Evolutionary conservation across 768 basidiomycete species (phyloP), one percentile per base, ranked within the genome.

Genomic region (Leucogyrophana mollusca): DNA sequence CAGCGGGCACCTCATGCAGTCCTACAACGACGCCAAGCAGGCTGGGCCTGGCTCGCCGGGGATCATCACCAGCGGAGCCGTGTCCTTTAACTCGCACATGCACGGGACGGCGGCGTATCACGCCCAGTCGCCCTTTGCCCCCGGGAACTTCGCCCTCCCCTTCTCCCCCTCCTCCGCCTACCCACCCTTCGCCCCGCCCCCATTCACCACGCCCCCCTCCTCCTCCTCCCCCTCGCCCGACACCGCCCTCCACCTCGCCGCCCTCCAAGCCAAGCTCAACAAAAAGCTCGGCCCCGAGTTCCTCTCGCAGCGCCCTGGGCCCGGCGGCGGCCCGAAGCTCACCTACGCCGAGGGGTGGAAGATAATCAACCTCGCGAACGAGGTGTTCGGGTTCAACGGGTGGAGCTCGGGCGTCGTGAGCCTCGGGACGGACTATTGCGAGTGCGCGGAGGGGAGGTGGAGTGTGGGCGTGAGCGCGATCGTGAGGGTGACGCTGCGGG

Each of bases 341-440:
- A 94, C 87, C 13, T 97, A 99, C 60, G 87, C 88, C 1, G 95
- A 98, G 62, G 96, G 95, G 0, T 98, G 95, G 95, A 94, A 92
- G 69, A 85, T 94, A 30, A 96, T 99, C 66, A 95, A 94, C 59
- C 77, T 99, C 18, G 96, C 95, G 2, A 99, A 99, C 62, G 95
- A 99, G 53, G 89, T 98, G 34, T 98, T 99, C 67, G 95, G 95
- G 1, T 97, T 93, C 73, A 92, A 98, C 52, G 96, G 94, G 20
- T 94, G 93, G 94, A 89, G 86, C 50, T 88, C 90, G 2, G 86
- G 66, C 39, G 73, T 95, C 38, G 78, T 89, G 50, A 88, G 61
- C 45, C 66, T 96, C 25, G 79, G 80, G 7, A 88, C 83, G 3
- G 89, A 90, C 57, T 90, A 87, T 62, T 65, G 86, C 47, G 95